Conservation (phyloP, 2,329 filamentous ascomycete species). For the Monilinia laxa region DNA sequence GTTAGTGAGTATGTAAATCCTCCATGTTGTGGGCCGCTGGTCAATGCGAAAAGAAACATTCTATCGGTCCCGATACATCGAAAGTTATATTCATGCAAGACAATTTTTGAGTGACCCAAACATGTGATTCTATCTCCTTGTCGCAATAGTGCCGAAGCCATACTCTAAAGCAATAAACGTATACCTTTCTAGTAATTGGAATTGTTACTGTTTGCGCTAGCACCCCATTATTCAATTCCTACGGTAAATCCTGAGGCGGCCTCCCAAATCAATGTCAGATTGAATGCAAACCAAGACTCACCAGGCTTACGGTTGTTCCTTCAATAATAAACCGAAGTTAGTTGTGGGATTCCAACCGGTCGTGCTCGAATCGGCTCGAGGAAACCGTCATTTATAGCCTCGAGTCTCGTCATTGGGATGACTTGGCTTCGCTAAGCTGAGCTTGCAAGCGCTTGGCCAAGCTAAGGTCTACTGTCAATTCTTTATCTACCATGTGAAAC, state of each 20-base stretch:
- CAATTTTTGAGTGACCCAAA: not conserved
- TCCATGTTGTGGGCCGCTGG: not conserved
- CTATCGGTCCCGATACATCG: not conserved
- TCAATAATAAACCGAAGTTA: not conserved
- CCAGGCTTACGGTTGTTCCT: not conserved
- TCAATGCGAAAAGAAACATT: slow-evolving; percentile 5
- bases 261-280: not conserved
- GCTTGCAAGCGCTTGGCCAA: too few relatives aligned
- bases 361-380: too few relatives aligned
- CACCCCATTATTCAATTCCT: not conserved
- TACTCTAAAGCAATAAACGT: not conserved
- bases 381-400: too few relatives aligned
- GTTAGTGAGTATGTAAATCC: not conserved
- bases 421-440: too few relatives aligned
- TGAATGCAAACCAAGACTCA: not conserved
- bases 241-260: not conserved
- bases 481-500: too few relatives aligned
- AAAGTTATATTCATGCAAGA: not conserved
- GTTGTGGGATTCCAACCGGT: not conserved
- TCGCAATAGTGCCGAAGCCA: not conserved
- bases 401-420: too few relatives aligned
- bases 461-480: too few relatives aligned
- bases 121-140: too few relatives aligned
- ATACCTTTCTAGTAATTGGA: not conserved
- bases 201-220: not conserved